These are phyloP conservation scores for Phytophthora sp. DNA, from an alignment of 352 stramenopile species.

Conservation along the genomic window DNA sequence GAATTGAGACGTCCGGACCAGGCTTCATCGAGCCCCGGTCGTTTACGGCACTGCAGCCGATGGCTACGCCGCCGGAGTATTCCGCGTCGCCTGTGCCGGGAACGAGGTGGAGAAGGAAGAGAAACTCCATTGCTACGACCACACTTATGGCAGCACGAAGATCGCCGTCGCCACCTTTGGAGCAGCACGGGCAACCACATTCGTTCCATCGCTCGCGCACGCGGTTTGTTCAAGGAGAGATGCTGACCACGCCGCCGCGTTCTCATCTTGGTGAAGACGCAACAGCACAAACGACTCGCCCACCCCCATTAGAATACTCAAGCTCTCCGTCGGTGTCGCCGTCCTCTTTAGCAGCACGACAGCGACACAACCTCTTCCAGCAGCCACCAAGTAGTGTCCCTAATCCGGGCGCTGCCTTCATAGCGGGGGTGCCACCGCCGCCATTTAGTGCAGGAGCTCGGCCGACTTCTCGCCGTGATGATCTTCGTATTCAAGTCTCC, in stretches of 20 bases:
- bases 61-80: slow-evolving; percentile 51
- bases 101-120: slow-evolving; percentile 49
- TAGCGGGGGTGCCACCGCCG: slow-evolving; percentile 6
- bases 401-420: background rate
- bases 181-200: slow-evolving; percentile 9
- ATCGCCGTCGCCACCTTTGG: slow-evolving; percentile 26
- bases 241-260: slow-evolving; percentile 11
- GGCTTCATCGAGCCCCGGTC: slow-evolving; percentile 10
- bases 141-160: slow-evolving; percentile 15
- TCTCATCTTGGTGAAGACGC: slow-evolving; percentile 4
- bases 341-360: slow-evolving; percentile 23
- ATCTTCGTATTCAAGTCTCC: slow-evolving; percentile 78
- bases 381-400: slow-evolving; percentile 15
- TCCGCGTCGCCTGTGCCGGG: slow-evolving; percentile 59
- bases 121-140: slow-evolving; percentile 55
- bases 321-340: slow-evolving; percentile 36
- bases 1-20: slow-evolving; percentile 40
- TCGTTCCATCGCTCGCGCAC: slow-evolving; percentile 32
- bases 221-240: slow-evolving; percentile 24
- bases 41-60: background rate
- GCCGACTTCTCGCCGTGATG: slow-evolving; percentile 43
- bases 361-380: slow-evolving; percentile 33
- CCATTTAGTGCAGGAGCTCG: slow-evolving; percentile 17
- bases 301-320: slow-evolving; percentile 40
- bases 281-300: slow-evolving; percentile 5